Percentiles rank a stretch among this genome's conserved stretches.
Conservation (phyloP, 2,329 filamentous ascomycete species). For the Calonectria pseudoreteaudii region DNA sequence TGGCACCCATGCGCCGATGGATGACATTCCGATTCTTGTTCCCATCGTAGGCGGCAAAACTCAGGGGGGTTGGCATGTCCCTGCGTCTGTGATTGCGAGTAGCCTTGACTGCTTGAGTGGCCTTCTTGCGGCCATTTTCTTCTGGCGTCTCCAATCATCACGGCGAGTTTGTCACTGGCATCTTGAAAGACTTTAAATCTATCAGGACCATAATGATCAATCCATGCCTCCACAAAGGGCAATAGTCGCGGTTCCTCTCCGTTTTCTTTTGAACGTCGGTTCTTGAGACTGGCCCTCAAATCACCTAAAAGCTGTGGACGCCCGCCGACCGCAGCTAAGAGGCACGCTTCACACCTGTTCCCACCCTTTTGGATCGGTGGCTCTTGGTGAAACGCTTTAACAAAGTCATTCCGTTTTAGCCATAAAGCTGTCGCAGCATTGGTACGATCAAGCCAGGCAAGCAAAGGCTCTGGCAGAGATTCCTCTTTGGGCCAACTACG, state of each 20-base stretch:
- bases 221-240: constrained; percentile 58
- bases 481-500: constrained; percentile 37
- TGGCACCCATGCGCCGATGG: neutral
- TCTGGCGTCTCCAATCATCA: constrained; percentile 20
- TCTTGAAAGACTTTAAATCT: constrained; percentile 13
- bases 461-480: constrained; percentile 17
- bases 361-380: constrained; percentile 39
- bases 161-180: constrained; percentile 27
- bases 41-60: too few relatives aligned
- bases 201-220: constrained; percentile 46
- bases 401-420: constrained; percentile 52
- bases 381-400: constrained; percentile 49
- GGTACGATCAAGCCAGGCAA: constrained; percentile 43
- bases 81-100: too few relatives aligned
- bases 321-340: constrained; percentile 61
- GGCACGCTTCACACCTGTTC: constrained; percentile 64
- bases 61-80: neutral
- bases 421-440: constrained; percentile 50
- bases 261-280: constrained; percentile 28
- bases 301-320: constrained; percentile 56
- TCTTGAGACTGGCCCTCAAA: constrained; percentile 56
- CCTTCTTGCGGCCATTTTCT: constrained; percentile 7
- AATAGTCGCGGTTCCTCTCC: constrained; percentile 49
- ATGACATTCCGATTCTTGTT: neutral
- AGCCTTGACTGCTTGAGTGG: neutral